Conservation (phyloP, 139 green algal species). For the Chlamydomonas applanata region DNA sequence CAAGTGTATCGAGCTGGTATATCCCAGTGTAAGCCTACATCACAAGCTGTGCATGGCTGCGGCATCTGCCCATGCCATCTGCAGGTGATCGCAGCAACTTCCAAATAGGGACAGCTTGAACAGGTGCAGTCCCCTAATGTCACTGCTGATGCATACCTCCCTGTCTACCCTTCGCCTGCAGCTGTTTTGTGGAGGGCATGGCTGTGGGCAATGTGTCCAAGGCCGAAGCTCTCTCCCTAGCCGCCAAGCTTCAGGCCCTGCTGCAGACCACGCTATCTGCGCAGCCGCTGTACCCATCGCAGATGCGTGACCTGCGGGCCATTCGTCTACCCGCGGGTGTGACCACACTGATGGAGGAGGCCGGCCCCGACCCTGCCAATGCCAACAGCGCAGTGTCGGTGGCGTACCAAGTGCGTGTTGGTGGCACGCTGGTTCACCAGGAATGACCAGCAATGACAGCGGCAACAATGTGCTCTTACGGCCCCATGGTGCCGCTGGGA, state of each 20-base stretch:
- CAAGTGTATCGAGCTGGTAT: too few species aligned
- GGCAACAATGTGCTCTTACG: too few species aligned
- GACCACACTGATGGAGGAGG: conserved; percentile 23
- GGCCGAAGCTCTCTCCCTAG: conserved; percentile 23
- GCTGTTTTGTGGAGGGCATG: conserved; percentile 42
- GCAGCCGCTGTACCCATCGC: conserved; percentile 5
- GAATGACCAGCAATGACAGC: too few species aligned
- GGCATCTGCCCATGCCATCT: too few species aligned
- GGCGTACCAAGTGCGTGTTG: conserved; percentile 62
- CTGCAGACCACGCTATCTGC: background rate
- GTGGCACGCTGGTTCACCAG: too few species aligned
- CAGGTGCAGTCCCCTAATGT: too few species aligned
- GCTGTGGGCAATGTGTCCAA: conserved; percentile 53
- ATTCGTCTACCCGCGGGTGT: conserved; percentile 5
- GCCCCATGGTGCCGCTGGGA: too few species aligned
- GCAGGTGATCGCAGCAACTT: too few species aligned
- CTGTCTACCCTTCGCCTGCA: background rate
- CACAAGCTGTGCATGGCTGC: too few species aligned
- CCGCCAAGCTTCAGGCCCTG: conserved; percentile 1
- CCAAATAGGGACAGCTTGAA: too few species aligned
- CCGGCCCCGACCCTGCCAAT: conserved; percentile 65
- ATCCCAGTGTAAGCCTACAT: too few species aligned
- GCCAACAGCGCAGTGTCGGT: conserved; percentile 76
- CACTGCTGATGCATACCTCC: background rate
- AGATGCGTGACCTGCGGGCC: conserved; percentile 20